phyloP scores from a whole-genome alignment of 2,329 filamentous ascomycete genomes.

The Orbilia oligospora region DNA sequence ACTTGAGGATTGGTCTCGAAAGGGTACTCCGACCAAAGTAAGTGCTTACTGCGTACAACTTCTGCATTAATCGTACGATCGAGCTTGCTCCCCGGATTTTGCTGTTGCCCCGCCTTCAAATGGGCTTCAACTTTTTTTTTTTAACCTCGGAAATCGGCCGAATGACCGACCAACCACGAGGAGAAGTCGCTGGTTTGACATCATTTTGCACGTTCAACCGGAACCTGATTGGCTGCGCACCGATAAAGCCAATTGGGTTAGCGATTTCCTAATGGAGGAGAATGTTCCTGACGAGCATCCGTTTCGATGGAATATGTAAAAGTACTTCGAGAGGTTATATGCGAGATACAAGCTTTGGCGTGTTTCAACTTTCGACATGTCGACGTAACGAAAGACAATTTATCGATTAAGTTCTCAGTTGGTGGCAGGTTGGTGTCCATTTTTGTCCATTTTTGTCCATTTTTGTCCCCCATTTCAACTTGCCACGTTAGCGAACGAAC shows the following conservation, averaged over 20 bases:
- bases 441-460: slow-evolving; percentile 11
- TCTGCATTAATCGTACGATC: slow-evolving; percentile 38
- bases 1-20: too few species aligned
- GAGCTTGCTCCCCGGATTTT: slow-evolving; percentile 33
- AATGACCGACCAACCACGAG: slow-evolving; percentile 24
- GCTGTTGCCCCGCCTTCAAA: slow-evolving; percentile 38
- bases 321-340: too few species aligned
- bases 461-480: slow-evolving; percentile 1
- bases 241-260: slow-evolving; percentile 14
- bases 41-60: too few species aligned
- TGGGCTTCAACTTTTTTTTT: background rate
- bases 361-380: slow-evolving; percentile 52
- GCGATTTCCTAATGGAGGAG: slow-evolving; percentile 32
- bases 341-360: slow-evolving; percentile 18
- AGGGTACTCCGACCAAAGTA: too few species aligned
- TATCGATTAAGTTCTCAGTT: slow-evolving; percentile 16
- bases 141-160: slow-evolving; percentile 56
- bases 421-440: slow-evolving; percentile 5
- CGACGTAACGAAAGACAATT: slow-evolving; percentile 54
- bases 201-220: slow-evolving; percentile 20
- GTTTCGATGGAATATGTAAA: slow-evolving; percentile 12
- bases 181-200: slow-evolving; percentile 45
- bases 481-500: slow-evolving; percentile 22
- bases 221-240: slow-evolving; percentile 32
- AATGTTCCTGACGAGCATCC: slow-evolving; percentile 24